Conservation (phyloP, 257 asterid genomes). For the Nicotiana knightiana region DNA sequence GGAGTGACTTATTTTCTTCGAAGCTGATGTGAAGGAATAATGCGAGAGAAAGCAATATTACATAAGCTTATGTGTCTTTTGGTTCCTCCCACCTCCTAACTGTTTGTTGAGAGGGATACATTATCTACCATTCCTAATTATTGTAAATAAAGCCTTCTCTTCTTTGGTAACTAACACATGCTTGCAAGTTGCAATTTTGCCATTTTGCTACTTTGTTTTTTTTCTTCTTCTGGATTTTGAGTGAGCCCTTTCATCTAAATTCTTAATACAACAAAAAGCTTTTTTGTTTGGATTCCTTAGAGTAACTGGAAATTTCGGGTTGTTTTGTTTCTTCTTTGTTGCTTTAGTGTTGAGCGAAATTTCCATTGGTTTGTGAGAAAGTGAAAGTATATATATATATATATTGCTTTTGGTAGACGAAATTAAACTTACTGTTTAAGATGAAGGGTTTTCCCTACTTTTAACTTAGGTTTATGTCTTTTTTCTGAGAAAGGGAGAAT, state of each 20-base stretch:
- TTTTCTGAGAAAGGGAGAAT: not conserved
- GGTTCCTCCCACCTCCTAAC: not conserved
- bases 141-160: not conserved
- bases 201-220: not conserved
- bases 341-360: not conserved
- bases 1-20: not conserved
- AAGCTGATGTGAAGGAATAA: not conserved
- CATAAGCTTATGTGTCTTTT: not conserved
- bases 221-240: not conserved
- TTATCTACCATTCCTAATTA: not conserved
- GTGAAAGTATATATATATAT: too few relatives aligned
- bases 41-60: not conserved
- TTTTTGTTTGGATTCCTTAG: not conserved
- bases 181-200: not conserved
- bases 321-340: not conserved
- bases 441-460: not conserved
- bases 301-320: not conserved
- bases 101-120: not conserved
- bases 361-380: too few relatives aligned
- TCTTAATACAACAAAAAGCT: not conserved
- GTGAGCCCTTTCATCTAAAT: not conserved
- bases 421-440: not conserved
- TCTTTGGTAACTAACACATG: not conserved
- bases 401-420: not conserved
- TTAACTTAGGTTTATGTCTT: not conserved